phyloP scores from a whole-genome alignment of 306 rosid species.

The Castanopsis chinensis region DNA sequence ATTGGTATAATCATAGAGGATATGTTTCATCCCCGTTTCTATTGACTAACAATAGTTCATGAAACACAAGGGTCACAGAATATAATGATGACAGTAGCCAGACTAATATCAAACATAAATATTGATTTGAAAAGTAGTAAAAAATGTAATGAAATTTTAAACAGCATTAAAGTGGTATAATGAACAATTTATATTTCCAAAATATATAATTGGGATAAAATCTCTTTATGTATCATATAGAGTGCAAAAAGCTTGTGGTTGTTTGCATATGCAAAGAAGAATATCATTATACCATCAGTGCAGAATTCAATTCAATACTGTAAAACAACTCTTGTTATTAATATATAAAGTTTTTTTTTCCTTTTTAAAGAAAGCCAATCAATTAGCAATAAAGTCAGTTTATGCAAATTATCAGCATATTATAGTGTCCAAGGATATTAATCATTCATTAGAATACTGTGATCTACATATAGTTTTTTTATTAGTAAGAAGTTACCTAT shows the following conservation, averaged over 20 bases:
- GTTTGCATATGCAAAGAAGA: neutral
- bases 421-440: neutral
- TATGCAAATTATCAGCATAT: neutral
- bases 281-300: neutral
- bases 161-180: neutral
- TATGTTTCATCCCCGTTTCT: neutral
- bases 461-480: neutral
- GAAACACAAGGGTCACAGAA: neutral
- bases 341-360: neutral
- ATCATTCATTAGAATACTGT: neutral
- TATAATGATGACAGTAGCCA: neutral
- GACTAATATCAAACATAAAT: neutral
- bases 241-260: neutral
- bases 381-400: neutral
- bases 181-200: neutral
- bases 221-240: neutral
- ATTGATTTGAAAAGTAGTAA: neutral
- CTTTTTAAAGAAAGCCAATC: neutral
- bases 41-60: neutral
- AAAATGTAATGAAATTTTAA: neutral
- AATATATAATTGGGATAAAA: neutral
- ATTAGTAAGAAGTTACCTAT: neutral
- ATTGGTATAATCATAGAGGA: neutral
- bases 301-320: neutral
- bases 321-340: neutral